These are phyloP conservation scores for Colletotrichum phormii DNA, from an alignment of 2,329 filamentous ascomycete genomes.

Conservation along the genomic window DNA sequence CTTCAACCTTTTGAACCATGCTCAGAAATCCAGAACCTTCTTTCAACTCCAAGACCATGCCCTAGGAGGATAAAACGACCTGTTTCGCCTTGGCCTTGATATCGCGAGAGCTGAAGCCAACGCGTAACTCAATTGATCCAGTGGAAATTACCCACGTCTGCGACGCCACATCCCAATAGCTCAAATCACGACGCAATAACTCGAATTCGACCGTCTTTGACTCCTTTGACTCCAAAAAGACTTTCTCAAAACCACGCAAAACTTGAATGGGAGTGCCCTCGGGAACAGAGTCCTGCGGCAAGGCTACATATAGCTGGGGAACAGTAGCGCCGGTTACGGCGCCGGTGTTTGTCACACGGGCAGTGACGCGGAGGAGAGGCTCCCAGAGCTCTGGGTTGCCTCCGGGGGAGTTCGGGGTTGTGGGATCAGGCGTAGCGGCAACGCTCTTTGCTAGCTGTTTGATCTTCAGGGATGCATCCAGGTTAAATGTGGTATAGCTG, in stretches of 20 bases:
- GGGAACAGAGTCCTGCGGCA: constrained; percentile 44
- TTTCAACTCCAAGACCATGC: background rate
- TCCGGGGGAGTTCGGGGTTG: constrained; percentile 52
- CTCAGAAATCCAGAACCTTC: background rate
- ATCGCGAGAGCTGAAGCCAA: constrained; percentile 45
- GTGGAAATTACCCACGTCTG: constrained; percentile 70
- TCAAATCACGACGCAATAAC: constrained; percentile 71
- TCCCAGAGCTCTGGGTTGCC: constrained; percentile 60
- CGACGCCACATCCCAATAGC: constrained; percentile 70
- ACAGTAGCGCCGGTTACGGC: constrained; percentile 71
- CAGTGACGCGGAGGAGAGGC: constrained; percentile 61
- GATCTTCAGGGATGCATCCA: constrained; percentile 58
- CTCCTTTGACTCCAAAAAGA: constrained; percentile 61
- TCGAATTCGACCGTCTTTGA: constrained; percentile 61
- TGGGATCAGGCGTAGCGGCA: constrained; percentile 52
- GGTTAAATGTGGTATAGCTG: constrained; percentile 73
- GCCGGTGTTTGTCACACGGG: constrained; percentile 75
- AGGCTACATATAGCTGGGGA: constrained; percentile 68
- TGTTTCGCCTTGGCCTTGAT: constrained; percentile 13
- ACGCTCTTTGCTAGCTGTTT: constrained; percentile 43
- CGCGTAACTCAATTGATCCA: constrained; percentile 54
- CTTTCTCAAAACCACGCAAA: constrained; percentile 74
- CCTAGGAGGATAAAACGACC: background rate
- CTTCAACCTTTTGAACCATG: background rate
- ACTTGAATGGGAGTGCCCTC: constrained; percentile 62